Base-by-base conservation (phyloP, 2,329 filamentous ascomycete species). In the Alternaria arborescens region DNA sequence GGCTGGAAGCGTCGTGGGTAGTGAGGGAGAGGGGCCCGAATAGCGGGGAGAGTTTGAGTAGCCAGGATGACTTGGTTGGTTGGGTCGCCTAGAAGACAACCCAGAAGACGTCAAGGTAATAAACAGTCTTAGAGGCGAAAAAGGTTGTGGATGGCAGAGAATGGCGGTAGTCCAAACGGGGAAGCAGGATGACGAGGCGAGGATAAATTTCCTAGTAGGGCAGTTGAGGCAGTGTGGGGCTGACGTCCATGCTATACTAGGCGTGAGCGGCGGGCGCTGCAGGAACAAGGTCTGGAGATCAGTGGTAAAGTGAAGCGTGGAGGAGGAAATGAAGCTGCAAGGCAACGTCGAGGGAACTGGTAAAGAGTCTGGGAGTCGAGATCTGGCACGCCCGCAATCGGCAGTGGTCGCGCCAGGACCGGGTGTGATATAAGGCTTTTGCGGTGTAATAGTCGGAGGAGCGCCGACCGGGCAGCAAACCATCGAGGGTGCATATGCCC, bases 41-140 rank as follows among this genome's bases (percentile, higher is more conserved):
- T 58, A 54, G 75, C 71, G 66, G 77, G 75, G 61, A 78, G 72
- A 28, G 72, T 72, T 71, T 77, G 75, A 58, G 77, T 70, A 74
- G 77, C 77, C 77, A 79, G 73, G 50, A 61, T 78, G 77, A 75
- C 68, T 52, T 43, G 26, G 47, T 64, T 22, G 34, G 50, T 52
- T 62, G 70, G 70, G 72, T 67, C 67, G 70, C 50, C 57, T 18
- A n/a, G 54, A 32, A 61, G 70, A 74, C 71, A 72, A 77, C 73
- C 70, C 70, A 66, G 52, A 46, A 57, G 16, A 52, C 44, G 30
- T 41, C 24, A 47, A 55, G 47, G 51, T 28, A 38, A 58, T 41
- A 26, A 46, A 53, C 26, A 22, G 43, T 40, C 52, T 34, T 18
- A 43, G 44, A 59, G 51, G 54, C 44, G 24, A 50, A 46, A 48